phyloP scores from a whole-genome alignment of 805 yeast species.

The Teunomyces panamensis region DNA sequence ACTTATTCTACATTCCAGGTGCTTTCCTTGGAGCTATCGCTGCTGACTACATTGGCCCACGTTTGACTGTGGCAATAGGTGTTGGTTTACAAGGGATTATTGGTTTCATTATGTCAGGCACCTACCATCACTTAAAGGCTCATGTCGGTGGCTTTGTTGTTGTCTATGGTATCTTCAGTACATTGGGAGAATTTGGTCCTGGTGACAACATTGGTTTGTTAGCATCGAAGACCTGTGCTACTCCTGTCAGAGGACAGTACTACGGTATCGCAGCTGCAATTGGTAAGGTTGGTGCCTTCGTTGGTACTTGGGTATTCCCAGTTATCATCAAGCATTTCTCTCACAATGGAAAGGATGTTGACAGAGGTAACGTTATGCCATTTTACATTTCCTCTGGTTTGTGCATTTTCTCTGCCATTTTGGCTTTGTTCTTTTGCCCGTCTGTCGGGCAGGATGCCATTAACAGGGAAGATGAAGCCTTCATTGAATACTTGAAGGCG shows the following conservation, averaged over 20 bases:
- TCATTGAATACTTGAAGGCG: constrained; percentile 60
- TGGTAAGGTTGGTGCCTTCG: constrained; percentile 92
- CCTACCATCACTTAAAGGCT: constrained; percentile 50
- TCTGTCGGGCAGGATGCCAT: constrained; percentile 81
- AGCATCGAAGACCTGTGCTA: constrained; percentile 82
- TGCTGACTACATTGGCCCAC: constrained; percentile 91
- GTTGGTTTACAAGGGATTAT: constrained; percentile 69
- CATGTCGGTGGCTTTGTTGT: constrained; percentile 79
- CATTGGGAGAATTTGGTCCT: constrained; percentile 91
- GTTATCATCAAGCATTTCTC: constrained; percentile 57
- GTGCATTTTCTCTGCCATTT: constrained; percentile 66
- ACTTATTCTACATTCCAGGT: constrained; percentile 88
- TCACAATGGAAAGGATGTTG: constrained; percentile 46
- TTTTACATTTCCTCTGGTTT: constrained; percentile 79
- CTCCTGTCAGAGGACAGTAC: constrained; percentile 86
- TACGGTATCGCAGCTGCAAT: constrained; percentile 89
- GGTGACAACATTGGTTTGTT: constrained; percentile 89
- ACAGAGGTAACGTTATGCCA: constrained; percentile 67
- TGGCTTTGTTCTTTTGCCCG: constrained; percentile 74
- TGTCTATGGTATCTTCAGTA: constrained; percentile 80
- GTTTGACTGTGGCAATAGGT: constrained; percentile 71
- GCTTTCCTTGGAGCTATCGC: constrained; percentile 79
- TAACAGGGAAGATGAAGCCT: constrained; percentile 69
- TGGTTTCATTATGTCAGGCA: constrained; percentile 82
- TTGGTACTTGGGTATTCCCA: constrained; percentile 88